Conservation (phyloP, 1,139 yeast genomes). For the Diutina mesorugosa region DNA sequence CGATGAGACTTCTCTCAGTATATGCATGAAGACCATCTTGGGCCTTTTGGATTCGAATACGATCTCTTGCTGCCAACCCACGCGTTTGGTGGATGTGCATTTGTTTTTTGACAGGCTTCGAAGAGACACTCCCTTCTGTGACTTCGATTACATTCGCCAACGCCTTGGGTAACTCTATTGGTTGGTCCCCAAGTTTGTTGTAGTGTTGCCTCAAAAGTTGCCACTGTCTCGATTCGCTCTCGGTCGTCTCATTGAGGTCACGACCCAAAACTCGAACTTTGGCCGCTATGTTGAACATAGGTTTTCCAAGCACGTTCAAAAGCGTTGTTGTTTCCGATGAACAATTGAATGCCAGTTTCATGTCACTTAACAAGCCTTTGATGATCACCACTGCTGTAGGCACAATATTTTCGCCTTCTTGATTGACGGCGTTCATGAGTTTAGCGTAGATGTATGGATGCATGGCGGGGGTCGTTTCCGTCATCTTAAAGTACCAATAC, state of each 20-base stretch:
- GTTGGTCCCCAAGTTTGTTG: background rate
- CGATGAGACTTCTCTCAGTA: background rate
- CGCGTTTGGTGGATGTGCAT: background rate
- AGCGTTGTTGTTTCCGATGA: background rate
- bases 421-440: background rate
- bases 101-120: background rate
- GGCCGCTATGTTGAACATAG: background rate
- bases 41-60: background rate
- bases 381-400: background rate
- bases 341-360: background rate
- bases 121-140: background rate
- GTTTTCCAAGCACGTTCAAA: background rate
- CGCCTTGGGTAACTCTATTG: background rate
- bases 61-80: background rate
- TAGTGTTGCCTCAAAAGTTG: background rate
- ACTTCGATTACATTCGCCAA: background rate
- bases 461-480: background rate
- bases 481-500: background rate
- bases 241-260: background rate
- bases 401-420: background rate
- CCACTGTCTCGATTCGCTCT: background rate
- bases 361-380: background rate
- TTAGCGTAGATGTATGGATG: background rate
- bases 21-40: background rate
- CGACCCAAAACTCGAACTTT: background rate